Conservation (phyloP, 805 yeast species). For the Saccharomycopsis babjevae region DNA sequence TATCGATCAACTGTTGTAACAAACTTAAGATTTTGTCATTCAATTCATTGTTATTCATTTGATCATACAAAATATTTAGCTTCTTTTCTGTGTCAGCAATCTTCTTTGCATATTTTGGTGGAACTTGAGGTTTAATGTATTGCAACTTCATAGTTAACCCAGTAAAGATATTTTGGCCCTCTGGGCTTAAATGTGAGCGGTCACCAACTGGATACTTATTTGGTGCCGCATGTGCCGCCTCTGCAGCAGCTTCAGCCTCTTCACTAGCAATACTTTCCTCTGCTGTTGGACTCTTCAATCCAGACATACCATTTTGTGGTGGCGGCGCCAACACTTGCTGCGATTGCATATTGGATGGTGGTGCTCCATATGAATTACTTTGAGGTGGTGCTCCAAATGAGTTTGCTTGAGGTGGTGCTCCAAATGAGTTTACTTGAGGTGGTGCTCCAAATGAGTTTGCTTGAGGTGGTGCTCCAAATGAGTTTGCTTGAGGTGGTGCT, state of each 20-base stretch:
- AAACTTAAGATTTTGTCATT: slow-evolving; percentile 44
- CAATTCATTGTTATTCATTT: slow-evolving; percentile 62
- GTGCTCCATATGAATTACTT: background rate
- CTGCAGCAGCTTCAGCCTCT: slow-evolving; percentile 19
- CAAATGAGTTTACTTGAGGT: background rate
- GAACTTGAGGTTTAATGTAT: slow-evolving; percentile 61
- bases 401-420: slow-evolving; percentile 9
- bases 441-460: slow-evolving; percentile 18
- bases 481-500: slow-evolving; percentile 3
- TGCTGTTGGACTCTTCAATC: slow-evolving; percentile 18
- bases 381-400: slow-evolving; percentile 18
- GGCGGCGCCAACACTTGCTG: slow-evolving; percentile 6
- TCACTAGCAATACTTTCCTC: slow-evolving; percentile 20
- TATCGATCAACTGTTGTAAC: slow-evolving; percentile 40
- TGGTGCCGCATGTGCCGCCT: slow-evolving; percentile 21
- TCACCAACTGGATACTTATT: slow-evolving; percentile 47
- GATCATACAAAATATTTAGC: slow-evolving; percentile 63
- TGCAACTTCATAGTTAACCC: slow-evolving; percentile 44
- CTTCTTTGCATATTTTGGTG: slow-evolving; percentile 64
- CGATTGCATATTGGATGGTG: background rate
- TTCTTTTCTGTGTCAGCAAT: slow-evolving; percentile 76
- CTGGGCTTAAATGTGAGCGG: slow-evolving; percentile 54
- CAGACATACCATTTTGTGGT: slow-evolving; percentile 3
- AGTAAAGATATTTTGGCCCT: slow-evolving; percentile 47
- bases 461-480: slow-evolving; percentile 6